phyloP scores from a whole-genome alignment of 345 rosid genomes.

The Passiflora organensis region DNA sequence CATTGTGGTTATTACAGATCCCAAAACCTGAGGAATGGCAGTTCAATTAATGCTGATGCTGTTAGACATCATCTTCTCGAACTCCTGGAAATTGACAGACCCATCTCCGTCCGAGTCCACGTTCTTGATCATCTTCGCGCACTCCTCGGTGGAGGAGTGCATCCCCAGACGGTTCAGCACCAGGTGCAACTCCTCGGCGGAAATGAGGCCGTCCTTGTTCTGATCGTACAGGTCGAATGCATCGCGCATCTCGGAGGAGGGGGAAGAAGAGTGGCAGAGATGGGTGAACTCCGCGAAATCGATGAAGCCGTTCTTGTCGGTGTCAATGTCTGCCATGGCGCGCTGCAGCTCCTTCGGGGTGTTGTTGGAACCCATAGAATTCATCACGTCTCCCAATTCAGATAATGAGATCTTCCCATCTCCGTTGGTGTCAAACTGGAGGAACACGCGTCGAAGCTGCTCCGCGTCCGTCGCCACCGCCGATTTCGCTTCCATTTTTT shows the following conservation, averaged over 20 bases:
- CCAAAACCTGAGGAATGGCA: background rate
- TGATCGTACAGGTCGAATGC: conserved; percentile 86
- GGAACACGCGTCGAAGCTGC: conserved; percentile 57
- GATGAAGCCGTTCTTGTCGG: conserved; percentile 73
- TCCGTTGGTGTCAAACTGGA: conserved; percentile 72
- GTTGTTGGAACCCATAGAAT: conserved; percentile 53
- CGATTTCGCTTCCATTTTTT: too few relatives aligned
- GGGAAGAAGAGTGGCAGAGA: conserved; percentile 48
- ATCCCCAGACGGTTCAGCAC: conserved; percentile 62
- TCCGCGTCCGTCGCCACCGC: conserved; percentile 8
- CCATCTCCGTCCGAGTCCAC: conserved; percentile 90
- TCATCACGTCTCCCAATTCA: conserved; percentile 62
- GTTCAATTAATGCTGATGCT: background rate
- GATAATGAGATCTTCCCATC: conserved; percentile 80
- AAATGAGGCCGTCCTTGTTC: conserved; percentile 74
- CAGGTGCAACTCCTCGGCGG: conserved; percentile 59
- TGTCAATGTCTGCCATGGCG: conserved; percentile 69
- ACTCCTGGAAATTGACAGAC: conserved; percentile 71
- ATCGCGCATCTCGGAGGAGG: conserved; percentile 57
- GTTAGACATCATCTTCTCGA: conserved; percentile 63
- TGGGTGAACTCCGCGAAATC: conserved; percentile 53
- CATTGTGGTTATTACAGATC: too few relatives aligned
- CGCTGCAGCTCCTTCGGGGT: conserved; percentile 41
- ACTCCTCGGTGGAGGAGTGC: conserved; percentile 58
- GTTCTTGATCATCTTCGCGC: conserved; percentile 54